Base-by-base conservation (phyloP, 1,284 basidiomycete species). In the Coriolopsis trogii region DNA sequence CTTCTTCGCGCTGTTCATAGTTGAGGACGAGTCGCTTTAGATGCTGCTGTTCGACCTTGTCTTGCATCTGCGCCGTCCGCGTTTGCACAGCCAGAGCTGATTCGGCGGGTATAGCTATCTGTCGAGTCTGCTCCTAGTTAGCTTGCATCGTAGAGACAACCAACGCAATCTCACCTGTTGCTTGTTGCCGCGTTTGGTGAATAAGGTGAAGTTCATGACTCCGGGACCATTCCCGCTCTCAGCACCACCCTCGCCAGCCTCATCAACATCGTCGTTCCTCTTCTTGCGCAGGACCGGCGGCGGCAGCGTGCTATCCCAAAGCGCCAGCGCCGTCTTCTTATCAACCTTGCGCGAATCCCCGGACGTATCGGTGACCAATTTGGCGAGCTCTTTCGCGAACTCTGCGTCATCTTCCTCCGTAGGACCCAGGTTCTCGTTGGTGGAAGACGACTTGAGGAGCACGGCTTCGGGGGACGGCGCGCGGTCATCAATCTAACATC, bases 311-410 rank as follows among this genome's bases (percentile, higher is more conserved):
- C 89, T 86, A 65, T 95, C 93, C 85, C 92, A 93, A 47, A 93
- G 78, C 1, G 88, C 87, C 21, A 87, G 77, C 0, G 90, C 90
- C 0, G 88, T 86, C 70, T 89, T 92, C 70, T 87, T 88, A 66
- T 93, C 89, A 18, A 93, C 83, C 62, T 90, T 92, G 51, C 91
- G 75, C n/a, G 87, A 79, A 64, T 95, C 85, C 9, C 85, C 79
- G 34, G 91, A 90, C 6, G 82, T 89, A 61, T 96, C 93, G 0
- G 90, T 91, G 41, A 97, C 86, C 77, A 99, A 89, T 73, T 93
- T 96, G 1, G 96, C 94, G 23, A 99, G 82, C 68, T 99, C 97
- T 67, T 94, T 93, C 9, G 87, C 92, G 65, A 99, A 98, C 38
- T 96, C 96, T 6, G 87, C 90, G 41, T 96, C 91, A 25, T 92